Conservation (phyloP, 345 rosid species). For the Eucalyptus cladocalyx region DNA sequence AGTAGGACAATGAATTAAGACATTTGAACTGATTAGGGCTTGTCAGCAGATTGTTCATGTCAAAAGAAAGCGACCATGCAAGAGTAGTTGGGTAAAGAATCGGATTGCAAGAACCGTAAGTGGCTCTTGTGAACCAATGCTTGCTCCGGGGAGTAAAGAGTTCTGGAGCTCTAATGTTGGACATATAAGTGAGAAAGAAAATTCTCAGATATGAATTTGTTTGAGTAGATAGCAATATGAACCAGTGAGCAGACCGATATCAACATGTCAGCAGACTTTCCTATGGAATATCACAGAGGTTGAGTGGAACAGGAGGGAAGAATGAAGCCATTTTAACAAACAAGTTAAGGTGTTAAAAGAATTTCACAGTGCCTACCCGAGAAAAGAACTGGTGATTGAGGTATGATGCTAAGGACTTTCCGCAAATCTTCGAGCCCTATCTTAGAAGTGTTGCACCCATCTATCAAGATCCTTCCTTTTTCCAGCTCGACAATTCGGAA, state of each 20-base stretch:
- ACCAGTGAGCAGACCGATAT: neutral
- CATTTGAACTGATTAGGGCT: neutral
- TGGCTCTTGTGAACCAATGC: neutral
- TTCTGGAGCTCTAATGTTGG: neutral
- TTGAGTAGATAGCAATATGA: neutral
- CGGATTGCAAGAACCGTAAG: neutral
- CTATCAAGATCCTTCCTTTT: slow-evolving; percentile 72
- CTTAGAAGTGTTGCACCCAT: slow-evolving; percentile 47
- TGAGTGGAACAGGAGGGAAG: neutral
- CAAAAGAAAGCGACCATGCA: neutral
- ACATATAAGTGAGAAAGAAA: neutral
- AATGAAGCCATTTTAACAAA: neutral
- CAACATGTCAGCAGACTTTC: neutral
- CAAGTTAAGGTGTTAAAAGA: neutral
- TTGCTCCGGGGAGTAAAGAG: neutral
- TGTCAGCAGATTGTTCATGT: neutral
- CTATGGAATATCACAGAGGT: neutral
- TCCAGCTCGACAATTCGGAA: slow-evolving; percentile 85
- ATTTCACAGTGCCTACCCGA: slow-evolving; percentile 28
- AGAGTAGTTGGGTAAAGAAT: neutral
- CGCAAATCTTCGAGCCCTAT: slow-evolving; percentile 75
- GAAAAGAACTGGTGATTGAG: slow-evolving; percentile 94
- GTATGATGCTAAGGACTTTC: slow-evolving; percentile 77
- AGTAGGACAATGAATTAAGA: neutral
- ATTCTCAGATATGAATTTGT: neutral